phyloP scores from a whole-genome alignment of 441 rosid genomes.

The Jatropha multifida region DNA sequence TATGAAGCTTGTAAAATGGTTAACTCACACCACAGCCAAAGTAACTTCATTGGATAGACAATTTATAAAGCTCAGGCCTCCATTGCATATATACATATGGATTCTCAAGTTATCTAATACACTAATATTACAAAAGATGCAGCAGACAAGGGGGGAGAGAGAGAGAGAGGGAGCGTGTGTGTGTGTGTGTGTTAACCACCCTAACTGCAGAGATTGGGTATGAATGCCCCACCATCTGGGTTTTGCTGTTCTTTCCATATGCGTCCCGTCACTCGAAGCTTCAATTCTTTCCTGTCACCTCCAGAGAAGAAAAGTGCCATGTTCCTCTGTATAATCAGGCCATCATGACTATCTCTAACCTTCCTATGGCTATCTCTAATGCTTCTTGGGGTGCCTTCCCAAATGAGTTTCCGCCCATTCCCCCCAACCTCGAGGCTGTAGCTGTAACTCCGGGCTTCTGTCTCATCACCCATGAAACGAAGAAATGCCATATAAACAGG shows the following conservation, averaged over 20 bases:
- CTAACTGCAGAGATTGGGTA: slow-evolving; percentile 80
- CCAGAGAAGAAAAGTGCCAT: slow-evolving; percentile 98
- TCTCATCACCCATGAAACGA: slow-evolving; percentile 89
- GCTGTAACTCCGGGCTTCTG: slow-evolving; percentile 80
- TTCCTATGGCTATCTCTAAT: slow-evolving; percentile 89
- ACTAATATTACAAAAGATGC: slow-evolving; percentile 17
- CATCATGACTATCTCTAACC: slow-evolving; percentile 93
- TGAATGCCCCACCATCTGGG: slow-evolving; percentile 77
- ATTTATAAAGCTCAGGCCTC: slow-evolving; percentile 26
- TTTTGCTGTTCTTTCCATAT: slow-evolving; percentile 98
- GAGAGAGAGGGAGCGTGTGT: no score
- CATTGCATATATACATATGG: slow-evolving; percentile 23
- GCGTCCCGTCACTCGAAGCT: slow-evolving; percentile 84
- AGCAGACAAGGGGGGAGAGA: neutral
- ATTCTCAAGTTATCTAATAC: slow-evolving; percentile 22
- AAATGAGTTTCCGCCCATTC: slow-evolving; percentile 75
- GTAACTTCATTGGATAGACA: slow-evolving; percentile 11
- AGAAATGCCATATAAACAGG: slow-evolving; percentile 96
- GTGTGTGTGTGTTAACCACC: no score
- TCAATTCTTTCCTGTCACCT: slow-evolving; percentile 91
- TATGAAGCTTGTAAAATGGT: neutral
- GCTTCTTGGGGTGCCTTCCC: slow-evolving; percentile 93
- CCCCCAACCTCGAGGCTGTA: slow-evolving; percentile 98
- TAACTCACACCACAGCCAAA: neutral
- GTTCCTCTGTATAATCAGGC: slow-evolving; percentile 85